Base-by-base conservation (phyloP, 2,329 filamentous ascomycete genomes). In the Penicillium brasilianum region DNA sequence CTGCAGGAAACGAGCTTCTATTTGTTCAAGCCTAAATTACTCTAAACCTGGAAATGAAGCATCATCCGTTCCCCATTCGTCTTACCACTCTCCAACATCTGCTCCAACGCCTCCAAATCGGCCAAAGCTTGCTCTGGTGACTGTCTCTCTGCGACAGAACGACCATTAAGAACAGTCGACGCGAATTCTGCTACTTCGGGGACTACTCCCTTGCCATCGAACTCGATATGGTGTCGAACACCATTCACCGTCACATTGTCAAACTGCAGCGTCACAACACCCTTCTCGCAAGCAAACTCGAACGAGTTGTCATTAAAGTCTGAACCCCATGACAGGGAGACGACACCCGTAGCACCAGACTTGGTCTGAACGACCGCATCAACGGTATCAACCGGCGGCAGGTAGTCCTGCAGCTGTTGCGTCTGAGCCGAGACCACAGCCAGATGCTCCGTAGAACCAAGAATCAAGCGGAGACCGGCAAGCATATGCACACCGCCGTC, bases 401-500 rank as follows among this genome's bases (percentile, higher is more conserved):
- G 75, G 69, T 86, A 80, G 28, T 78, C 64, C 62, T 84, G 79
- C 51, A 84, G 70, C 64, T 82, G 81, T 20, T 76, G 74, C 0
- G 82, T 82, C 46, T 82, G 83, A 1, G 84, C 84, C 10, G 80
- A 81, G 2, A 84, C 69, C 22, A 72, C 75, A 3, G 77, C 74
- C 39, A 81, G 71, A 1, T 77, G 76, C 48, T 82, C 78, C 6
- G 78, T 70, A 1, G 73, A 60, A 43, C 82, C 76, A 4, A 87
- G 72, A 58, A 87, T 68, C 43, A 83, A 64, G 22, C 85, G 76
- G 39, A 84, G 77, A 2, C 75, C 83, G 28, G 85, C 85, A 34
- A 84, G 72, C 60, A 82, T 82, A 66, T 87, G 85, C 16, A 87
- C 81, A 2, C 85, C 85, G 3, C 82, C 85, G 60, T 88, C 85